A percentile compares a stretch with the other conserved stretches of the same genome.
These are phyloP conservation scores for Plasmodium relictum DNA, from an alignment of 169 alveolate species.

Conservation along the genomic window DNA sequence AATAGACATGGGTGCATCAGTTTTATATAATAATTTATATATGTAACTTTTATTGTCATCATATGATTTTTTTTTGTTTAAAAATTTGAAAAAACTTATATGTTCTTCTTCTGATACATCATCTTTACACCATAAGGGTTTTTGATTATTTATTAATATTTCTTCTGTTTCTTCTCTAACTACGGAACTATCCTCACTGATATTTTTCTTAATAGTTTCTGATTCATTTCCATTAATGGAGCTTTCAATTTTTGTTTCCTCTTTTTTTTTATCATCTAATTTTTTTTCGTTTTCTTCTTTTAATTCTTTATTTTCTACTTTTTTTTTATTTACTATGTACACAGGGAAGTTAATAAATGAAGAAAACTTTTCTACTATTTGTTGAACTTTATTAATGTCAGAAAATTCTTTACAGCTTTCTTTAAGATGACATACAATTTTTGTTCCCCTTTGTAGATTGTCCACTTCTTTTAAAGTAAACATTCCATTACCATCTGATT, in stretches of 20 bases:
- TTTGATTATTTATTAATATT: slow-evolving; percentile 85
- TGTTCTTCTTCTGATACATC: slow-evolving; percentile 95
- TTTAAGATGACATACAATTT: slow-evolving; percentile 91
- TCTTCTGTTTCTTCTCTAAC: slow-evolving; percentile 84
- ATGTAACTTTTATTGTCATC: slow-evolving; percentile 86
- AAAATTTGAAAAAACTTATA: slow-evolving; percentile 89
- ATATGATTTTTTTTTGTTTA: slow-evolving; percentile 75
- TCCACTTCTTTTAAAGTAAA: slow-evolving; percentile 83
- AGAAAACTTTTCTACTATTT: slow-evolving; percentile 92
- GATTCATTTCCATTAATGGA: background rate
- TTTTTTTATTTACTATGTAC: slow-evolving; percentile 79
- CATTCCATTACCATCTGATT: slow-evolving; percentile 85
- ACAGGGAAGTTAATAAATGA: slow-evolving; percentile 94
- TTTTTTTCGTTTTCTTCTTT: background rate
- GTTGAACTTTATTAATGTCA: slow-evolving; percentile 85
- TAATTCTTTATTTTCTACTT: background rate
- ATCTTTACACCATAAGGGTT: slow-evolving; percentile 91
- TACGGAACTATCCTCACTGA: slow-evolving; percentile 69
- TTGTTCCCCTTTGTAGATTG: slow-evolving; percentile 92
- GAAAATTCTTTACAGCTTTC: slow-evolving; percentile 91
- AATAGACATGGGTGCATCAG: slow-evolving; percentile 96
- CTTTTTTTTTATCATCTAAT: background rate
- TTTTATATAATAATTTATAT: slow-evolving; percentile 89
- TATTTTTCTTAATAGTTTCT: background rate
- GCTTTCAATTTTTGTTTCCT: background rate